Evolutionary conservation across 768 basidiomycete genomes (phyloP), one percentile per base, ranked within the genome.

Genomic region (Gloeopeniophorella convolvens): DNA sequence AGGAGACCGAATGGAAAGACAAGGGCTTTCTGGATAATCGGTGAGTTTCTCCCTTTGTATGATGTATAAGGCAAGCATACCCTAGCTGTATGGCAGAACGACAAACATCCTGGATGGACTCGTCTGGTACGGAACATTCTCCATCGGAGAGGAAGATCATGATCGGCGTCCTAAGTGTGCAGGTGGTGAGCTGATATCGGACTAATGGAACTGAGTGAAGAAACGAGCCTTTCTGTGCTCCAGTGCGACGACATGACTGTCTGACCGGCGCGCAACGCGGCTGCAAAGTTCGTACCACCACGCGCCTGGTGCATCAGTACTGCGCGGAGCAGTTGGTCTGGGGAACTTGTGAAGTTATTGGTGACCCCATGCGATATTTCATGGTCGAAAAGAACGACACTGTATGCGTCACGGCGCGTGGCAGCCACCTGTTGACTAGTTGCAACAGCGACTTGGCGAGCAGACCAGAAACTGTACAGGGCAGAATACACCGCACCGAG

Each of bases 81-180:
- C 79, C 77, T 4, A 68, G 71, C 18, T 66, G 63, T 16, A 75
- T 53, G 0, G 79, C 70, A 2, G 70, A 45, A 13, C 66, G 69
- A 49, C 73, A 72, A 3, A 79, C 48, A 47, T 70, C 67, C 20
- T 70, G 67, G 36, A 77, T 61, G 1, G 62, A 57, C 5, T 55
- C 26, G 35, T 79, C 75, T 0, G 33, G 39, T 16, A 75, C 63
- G 3, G 10, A 4, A 39, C 74, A 74, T 63, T 77, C 70, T 1
- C 79, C 79, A 49, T 79, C 80, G 2, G 79, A 80, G 7, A 80
- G 66, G 62, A 81, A 82, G 42, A 80, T 71, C 13, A 81, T 63
- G 5, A 79, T 69, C 0, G 79, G 78, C 2, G 68, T 62, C 39
- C 78, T 76, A 48, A 18, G 33, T 49, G 12, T 51, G 18, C 56